These are phyloP conservation scores for Xylaria sp. DNA, from an alignment of 2,329 filamentous ascomycete species.

Conservation along the genomic window DNA sequence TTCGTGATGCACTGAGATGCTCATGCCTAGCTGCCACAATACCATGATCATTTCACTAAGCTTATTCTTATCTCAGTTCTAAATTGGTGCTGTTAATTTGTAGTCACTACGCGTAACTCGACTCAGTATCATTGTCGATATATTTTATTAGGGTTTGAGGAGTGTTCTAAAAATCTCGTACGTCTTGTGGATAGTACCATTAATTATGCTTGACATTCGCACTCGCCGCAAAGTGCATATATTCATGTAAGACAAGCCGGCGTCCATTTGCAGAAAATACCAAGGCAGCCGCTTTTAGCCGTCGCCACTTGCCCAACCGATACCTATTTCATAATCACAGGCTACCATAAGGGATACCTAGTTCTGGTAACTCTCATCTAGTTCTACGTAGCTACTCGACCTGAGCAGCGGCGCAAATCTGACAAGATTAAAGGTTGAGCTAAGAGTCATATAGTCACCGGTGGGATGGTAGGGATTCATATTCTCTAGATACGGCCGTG, in stretches of 20 bases:
- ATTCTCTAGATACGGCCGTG: background rate
- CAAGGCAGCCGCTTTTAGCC: background rate
- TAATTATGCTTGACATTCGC: background rate
- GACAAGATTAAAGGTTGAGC: no score
- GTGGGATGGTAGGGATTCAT: background rate
- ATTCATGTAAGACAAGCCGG: no score
- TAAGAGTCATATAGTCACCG: no score
- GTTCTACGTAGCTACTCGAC: no score
- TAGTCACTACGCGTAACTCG: background rate
- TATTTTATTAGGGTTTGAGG: background rate
- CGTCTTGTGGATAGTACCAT: background rate
- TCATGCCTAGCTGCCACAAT: slow-evolving; percentile 39
- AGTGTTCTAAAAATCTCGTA: background rate
- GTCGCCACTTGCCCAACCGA: background rate
- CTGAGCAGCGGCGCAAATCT: no score
- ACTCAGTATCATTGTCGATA: background rate
- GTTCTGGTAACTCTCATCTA: background rate
- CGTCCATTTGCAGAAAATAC: background rate
- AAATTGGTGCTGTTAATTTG: background rate
- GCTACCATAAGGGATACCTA: background rate
- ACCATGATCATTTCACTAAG: slow-evolving; percentile 39
- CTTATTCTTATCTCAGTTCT: background rate
- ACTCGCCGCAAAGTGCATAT: no score
- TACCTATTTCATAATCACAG: background rate
- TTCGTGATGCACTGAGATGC: slow-evolving; percentile 35